Conservation (phyloP, 1,284 basidiomycete species). For the Meripilus lineatus region DNA sequence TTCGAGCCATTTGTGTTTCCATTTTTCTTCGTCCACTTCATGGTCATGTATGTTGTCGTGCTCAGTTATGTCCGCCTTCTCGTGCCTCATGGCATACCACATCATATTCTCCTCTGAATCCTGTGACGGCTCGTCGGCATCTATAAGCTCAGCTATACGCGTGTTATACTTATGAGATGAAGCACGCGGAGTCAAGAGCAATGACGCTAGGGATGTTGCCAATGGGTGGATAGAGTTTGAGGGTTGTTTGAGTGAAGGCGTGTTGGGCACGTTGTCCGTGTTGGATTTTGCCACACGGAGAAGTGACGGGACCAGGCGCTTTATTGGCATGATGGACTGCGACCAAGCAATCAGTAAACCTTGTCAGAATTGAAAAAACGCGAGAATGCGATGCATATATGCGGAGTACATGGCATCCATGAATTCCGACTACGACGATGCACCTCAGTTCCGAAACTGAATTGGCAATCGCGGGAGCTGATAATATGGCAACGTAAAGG, state of each 20-base stretch:
- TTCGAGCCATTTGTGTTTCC: constrained; percentile 52
- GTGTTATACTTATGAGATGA: constrained; percentile 58
- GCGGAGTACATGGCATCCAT: background rate
- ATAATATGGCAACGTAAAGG: too few relatives aligned
- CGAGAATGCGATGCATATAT: background rate
- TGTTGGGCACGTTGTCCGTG: constrained; percentile 22
- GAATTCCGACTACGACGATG: background rate
- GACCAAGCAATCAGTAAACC: background rate
- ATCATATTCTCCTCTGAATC: constrained; percentile 67
- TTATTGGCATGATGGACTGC: constrained; percentile 67
- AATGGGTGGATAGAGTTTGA: too few relatives aligned
- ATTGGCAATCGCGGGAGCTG: background rate
- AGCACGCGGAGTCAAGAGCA: constrained; percentile 54
- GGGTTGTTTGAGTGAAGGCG: constrained; percentile 20
- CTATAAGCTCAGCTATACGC: constrained; percentile 54
- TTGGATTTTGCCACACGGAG: constrained; percentile 27
- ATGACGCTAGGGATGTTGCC: constrained; percentile 48
- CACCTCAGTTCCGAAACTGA: background rate
- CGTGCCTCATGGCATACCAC: constrained; percentile 63
- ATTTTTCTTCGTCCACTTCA: constrained; percentile 39
- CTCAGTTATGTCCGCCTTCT: constrained; percentile 36
- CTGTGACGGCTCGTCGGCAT: constrained; percentile 49
- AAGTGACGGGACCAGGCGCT: constrained; percentile 49
- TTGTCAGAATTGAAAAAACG: background rate
- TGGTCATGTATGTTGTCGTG: constrained; percentile 19